These are phyloP conservation scores for Neurospora sp. DNA, from an alignment of 2,329 filamentous ascomycete genomes.

Conservation along the genomic window DNA sequence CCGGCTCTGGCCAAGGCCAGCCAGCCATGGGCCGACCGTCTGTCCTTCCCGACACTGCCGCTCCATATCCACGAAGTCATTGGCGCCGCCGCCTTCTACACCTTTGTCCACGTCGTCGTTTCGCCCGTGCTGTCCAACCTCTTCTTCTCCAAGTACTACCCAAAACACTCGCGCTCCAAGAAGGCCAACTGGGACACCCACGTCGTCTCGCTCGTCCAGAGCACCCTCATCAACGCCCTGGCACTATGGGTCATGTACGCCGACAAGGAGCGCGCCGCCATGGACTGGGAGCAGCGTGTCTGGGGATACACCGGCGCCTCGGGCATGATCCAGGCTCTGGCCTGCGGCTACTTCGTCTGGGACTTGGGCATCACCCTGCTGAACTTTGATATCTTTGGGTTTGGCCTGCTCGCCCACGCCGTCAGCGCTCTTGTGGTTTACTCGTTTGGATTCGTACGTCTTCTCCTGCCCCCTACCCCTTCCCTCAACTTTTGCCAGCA, in stretches of 20 bases:
- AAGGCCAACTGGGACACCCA: conserved; percentile 78
- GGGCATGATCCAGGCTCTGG: conserved; percentile 66
- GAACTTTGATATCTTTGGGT: conserved; percentile 62
- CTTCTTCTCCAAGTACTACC: conserved; percentile 55
- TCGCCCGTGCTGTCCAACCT: conserved; percentile 56
- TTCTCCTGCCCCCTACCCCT: not conserved
- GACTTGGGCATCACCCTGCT: conserved; percentile 61
- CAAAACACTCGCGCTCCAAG: conserved; percentile 48
- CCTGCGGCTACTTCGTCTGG: conserved; percentile 77
- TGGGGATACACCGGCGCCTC: conserved; percentile 68
- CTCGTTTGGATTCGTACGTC: conserved; percentile 67
- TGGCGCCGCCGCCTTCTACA: conserved; percentile 57
- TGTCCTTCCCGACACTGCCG: conserved; percentile 56
- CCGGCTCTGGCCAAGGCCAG: conserved; percentile 47
- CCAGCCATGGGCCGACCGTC: conserved; percentile 52
- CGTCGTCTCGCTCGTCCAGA: conserved; percentile 75
- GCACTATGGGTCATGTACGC: conserved; percentile 63
- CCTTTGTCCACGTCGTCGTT: conserved; percentile 53
- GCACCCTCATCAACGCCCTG: conserved; percentile 57
- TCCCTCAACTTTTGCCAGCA: not conserved
- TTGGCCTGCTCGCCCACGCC: conserved; percentile 70
- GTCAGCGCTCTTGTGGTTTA: conserved; percentile 65
- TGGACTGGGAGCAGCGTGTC: conserved; percentile 58
- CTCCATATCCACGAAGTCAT: conserved; percentile 70
- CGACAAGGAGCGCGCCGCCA: conserved; percentile 57